Conservation (phyloP, 306 rosid species). For the Quercus rubra region DNA sequence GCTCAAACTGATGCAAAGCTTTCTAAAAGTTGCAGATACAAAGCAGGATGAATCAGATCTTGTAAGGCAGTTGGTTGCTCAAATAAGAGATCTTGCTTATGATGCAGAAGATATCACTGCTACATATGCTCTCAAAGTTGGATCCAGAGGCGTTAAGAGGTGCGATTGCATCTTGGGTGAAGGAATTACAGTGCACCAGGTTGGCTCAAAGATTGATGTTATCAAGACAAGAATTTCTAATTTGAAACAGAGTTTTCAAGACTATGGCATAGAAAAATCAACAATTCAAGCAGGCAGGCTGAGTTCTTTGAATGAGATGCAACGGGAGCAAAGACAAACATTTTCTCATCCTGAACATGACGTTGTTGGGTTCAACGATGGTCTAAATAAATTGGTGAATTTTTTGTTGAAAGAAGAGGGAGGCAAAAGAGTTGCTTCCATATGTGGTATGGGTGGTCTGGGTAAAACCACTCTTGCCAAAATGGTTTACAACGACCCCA, state of each 20-base stretch:
- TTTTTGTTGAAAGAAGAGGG: no score
- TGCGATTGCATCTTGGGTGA: constrained; percentile 11
- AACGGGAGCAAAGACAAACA: no score
- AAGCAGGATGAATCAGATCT: constrained; percentile 35
- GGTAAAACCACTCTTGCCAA: background rate
- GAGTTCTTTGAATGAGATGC: no score
- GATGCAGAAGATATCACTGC: constrained; percentile 51
- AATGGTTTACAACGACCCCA: background rate
- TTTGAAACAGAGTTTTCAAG: background rate
- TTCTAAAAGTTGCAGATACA: constrained; percentile 49
- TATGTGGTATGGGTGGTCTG: background rate
- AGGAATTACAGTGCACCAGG: constrained; percentile 10
- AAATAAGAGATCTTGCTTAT: constrained; percentile 51
- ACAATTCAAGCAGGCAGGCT: background rate
- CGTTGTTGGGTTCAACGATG: no score
- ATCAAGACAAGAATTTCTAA: constrained; percentile 23
- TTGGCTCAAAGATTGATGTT: constrained; percentile 35
- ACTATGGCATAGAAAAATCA: background rate
- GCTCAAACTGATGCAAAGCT: constrained; percentile 30
- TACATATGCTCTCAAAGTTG: constrained; percentile 23
- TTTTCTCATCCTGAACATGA: no score
- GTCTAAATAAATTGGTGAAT: no score
- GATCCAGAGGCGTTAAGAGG: constrained; percentile 28
- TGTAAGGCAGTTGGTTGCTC: constrained; percentile 37
- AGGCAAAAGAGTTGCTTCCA: background rate